These are phyloP conservation scores for Penicillium sp. DNA, from an alignment of 2,329 filamentous ascomycete species.

Conservation along the genomic window DNA sequence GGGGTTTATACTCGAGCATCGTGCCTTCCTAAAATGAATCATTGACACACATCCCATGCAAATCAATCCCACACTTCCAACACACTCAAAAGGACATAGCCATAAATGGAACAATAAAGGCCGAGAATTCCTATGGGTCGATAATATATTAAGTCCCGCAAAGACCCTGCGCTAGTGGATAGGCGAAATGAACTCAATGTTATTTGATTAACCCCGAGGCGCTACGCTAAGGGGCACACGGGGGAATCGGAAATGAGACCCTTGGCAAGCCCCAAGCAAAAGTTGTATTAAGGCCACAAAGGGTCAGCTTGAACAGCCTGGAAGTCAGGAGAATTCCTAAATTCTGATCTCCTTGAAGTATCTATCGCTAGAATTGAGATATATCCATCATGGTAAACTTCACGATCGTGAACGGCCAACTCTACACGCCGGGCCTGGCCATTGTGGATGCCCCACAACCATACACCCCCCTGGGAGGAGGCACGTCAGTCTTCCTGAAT, in stretches of 20 bases:
- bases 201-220: slow-evolving; percentile 15
- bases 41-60: too few species aligned
- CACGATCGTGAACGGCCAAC: slow-evolving; percentile 57
- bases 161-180: slow-evolving; percentile 6
- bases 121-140: background rate
- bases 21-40: too few species aligned
- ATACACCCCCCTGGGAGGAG: slow-evolving; percentile 63
- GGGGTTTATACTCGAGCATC: too few species aligned
- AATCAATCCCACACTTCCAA: too few species aligned
- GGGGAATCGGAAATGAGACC: slow-evolving; percentile 23
- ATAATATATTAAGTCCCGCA: background rate
- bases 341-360: too few species aligned
- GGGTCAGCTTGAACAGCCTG: background rate
- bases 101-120: too few species aligned
- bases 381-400: slow-evolving; percentile 14
- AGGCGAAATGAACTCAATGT: slow-evolving; percentile 11
- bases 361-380: too few species aligned
- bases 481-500: slow-evolving; percentile 40
- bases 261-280: slow-evolving; percentile 4
- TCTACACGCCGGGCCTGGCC: slow-evolving; percentile 68
- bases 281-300: background rate
- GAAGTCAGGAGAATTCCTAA: too few species aligned
- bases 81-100: too few species aligned
- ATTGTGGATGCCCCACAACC: slow-evolving; percentile 67
- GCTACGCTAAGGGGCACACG: slow-evolving; percentile 15